These are phyloP conservation scores for Kwoniella mangroviensis DNA, from an alignment of 768 basidiomycete species.

Conservation along the genomic window DNA sequence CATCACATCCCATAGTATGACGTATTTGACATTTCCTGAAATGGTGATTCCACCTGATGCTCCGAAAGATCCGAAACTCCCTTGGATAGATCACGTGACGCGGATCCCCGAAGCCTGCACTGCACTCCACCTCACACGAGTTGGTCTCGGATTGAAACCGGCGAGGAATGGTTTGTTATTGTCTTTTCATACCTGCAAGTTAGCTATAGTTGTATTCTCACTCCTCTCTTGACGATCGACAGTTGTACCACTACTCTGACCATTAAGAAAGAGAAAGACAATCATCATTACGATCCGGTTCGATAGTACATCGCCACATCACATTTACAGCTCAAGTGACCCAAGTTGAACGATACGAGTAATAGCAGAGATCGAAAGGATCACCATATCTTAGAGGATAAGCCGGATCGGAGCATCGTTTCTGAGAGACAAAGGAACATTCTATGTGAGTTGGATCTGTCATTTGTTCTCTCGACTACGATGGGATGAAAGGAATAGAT, in stretches of 20 bases:
- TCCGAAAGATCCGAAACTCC: constrained; percentile 20
- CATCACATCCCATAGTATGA: constrained; percentile 1
- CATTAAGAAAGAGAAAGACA: no score
- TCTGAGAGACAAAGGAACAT: not conserved
- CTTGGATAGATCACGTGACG: constrained; percentile 17
- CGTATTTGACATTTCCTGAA: constrained; percentile 1
- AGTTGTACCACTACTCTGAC: no score
- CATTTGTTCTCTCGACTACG: not conserved
- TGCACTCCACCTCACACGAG: not conserved
- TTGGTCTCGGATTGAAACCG: not conserved
- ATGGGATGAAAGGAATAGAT: not conserved
- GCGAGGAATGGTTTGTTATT: not conserved
- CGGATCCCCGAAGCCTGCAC: constrained; percentile 17
- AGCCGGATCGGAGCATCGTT: no score
- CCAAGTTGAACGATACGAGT: not conserved
- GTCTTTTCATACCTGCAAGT: not conserved
- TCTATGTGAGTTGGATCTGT: not conserved
- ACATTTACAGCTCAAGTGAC: not conserved
- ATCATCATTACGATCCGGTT: not conserved
- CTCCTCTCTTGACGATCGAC: no score
- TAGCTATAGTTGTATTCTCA: no score
- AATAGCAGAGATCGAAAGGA: no score
- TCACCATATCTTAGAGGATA: no score
- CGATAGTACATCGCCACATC: not conserved
- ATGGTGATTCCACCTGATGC: not conserved